Conservation (phyloP, 345 rosid species). For the Noccaea bulbosa region DNA sequence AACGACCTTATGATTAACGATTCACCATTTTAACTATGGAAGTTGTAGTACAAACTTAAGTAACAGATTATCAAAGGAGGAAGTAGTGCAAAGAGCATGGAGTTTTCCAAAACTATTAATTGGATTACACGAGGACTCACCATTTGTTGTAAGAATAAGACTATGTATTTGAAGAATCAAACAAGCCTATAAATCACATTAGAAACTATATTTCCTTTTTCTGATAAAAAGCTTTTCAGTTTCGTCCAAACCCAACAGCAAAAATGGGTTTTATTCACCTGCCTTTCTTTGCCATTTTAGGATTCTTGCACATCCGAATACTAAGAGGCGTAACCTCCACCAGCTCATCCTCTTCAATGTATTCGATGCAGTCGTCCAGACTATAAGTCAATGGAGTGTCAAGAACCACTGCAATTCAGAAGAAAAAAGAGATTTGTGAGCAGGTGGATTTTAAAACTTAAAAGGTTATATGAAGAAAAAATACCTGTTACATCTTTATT, state of each 20-base stretch:
- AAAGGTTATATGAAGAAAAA: neutral
- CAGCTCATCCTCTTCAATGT: conserved; percentile 94
- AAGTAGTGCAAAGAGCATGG: conserved; percentile 17
- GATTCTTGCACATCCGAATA: conserved; percentile 90
- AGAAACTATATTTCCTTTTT: conserved; percentile 23
- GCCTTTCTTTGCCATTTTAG: conserved; percentile 65
- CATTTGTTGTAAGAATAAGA: conserved; percentile 30
- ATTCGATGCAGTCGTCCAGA: conserved; percentile 94
- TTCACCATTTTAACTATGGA: neutral
- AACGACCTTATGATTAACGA: neutral
- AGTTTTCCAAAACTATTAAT: conserved; percentile 20
- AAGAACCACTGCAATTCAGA: conserved; percentile 68
- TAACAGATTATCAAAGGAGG: neutral
- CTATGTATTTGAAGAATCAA: conserved; percentile 25
- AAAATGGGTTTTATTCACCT: conserved; percentile 47
- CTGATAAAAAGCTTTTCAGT: conserved; percentile 5
- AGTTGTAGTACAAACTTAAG: neutral
- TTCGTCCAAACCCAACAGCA: conserved; percentile 34
- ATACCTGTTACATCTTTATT: conserved; percentile 88
- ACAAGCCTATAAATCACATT: conserved; percentile 30
- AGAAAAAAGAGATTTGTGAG: conserved; percentile 7
- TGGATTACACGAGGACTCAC: conserved; percentile 31
- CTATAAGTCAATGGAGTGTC: conserved; percentile 90
- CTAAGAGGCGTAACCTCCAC: conserved; percentile 94
- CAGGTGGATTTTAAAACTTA: conserved; percentile 11